Evolutionary conservation across 1,284 basidiomycete species (phyloP), one percentile per base, ranked within the genome.

Genomic region (Sparassis latifolia): DNA sequence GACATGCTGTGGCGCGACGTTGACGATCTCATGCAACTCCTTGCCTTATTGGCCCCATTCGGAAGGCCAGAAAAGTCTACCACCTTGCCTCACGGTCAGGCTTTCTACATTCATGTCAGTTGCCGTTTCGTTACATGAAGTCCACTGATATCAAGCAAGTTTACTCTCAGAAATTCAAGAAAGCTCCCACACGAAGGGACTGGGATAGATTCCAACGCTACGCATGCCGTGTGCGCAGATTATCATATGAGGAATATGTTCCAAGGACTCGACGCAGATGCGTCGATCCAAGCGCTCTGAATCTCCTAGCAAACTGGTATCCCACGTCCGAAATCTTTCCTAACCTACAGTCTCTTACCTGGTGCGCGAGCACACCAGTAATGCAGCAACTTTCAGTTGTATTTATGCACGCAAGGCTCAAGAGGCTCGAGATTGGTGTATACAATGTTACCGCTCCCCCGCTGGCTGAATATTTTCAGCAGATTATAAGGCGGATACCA

Each of bases 171-270:
- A 54, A 57, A 45, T 84, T 83, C 57, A 61, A 63, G 38, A 62
- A 70, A 2, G 58, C 65, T 2, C 73, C 77, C 31, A 68, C 73
- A 31, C 64, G 74, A 5, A 67, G 59, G 29, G 78, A 82, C 61
- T 85, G 82, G 83, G 61, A 63, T 33, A 69, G 73, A 27, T 82
- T 84, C 58, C 67, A 75, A 50, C 71, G 69, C 42, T 85, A 84
- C 55, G 73, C 74, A 33, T 59, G 63, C 30, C 77, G 80, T 33
- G 76, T 85, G 10, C 75, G 81, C 40, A 52, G 52, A 5, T 52
- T 69, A 30, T 48, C 53, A 10, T 60, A 63, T 50, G 58, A 61
- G 42, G 56, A 60, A 41, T 48, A 56, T 5, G 53, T 49, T 7
- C 50, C 39, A 12, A 55, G 28, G 39, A 42, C 33, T 35, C 53